Conservation (phyloP, 805 yeast genomes). For the Danielia oregonensis region DNA sequence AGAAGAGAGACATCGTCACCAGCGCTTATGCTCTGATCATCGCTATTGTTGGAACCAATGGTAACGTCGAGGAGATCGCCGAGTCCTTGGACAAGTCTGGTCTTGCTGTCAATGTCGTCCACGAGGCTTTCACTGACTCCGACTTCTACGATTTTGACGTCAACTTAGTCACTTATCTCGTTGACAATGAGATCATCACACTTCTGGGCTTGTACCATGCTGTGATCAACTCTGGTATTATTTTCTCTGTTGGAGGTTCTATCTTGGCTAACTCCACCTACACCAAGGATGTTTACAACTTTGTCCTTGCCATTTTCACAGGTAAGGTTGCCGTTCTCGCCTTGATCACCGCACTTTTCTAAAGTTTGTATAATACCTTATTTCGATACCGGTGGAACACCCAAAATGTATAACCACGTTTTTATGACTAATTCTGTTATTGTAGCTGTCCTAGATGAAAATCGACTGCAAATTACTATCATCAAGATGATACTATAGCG, state of each 20-base stretch:
- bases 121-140: conserved; percentile 14
- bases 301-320: conserved; percentile 10
- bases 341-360: conserved; percentile 8
- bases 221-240: conserved; percentile 11
- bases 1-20: conserved; percentile 10
- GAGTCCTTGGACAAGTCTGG: conserved; percentile 22
- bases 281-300: conserved; percentile 9
- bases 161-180: conserved; percentile 14
- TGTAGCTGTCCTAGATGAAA: too few species aligned
- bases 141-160: conserved; percentile 17
- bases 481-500: too few species aligned
- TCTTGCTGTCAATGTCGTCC: conserved; percentile 17
- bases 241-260: conserved; percentile 8
- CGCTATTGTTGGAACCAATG: conserved; percentile 15
- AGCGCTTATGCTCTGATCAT: conserved; percentile 12
- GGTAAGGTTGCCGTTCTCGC: conserved; percentile 11
- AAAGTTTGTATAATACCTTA: too few species aligned
- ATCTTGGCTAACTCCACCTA: conserved; percentile 11
- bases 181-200: conserved; percentile 12
- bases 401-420: too few species aligned
- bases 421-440: too few species aligned
- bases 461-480: too few species aligned
- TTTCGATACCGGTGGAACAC: too few species aligned
- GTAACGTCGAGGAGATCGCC: conserved; percentile 16
- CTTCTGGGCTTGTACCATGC: conserved; percentile 9